A percentile compares a stretch with the other conserved stretches of the same genome.
Evolutionary conservation across 139 green algal genomes (phyloP).

Genomic region (Nannochloris sp.): DNA sequence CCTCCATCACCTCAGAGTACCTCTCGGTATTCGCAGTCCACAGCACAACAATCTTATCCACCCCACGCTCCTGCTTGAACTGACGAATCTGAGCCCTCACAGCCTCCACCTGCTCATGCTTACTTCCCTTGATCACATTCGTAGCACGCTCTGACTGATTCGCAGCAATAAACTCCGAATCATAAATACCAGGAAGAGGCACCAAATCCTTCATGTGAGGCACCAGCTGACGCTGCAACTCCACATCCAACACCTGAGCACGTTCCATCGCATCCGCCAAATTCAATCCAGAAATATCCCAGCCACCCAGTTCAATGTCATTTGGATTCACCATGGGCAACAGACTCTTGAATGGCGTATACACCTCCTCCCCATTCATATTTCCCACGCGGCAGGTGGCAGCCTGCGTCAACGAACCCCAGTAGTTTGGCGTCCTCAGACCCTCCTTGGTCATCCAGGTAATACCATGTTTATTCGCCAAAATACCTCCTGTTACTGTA

Average conservation of each 20-base stretch:
- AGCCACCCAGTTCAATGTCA: slow-evolving; percentile 93
- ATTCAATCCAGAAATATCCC: slow-evolving; percentile 93
- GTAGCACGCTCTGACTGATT: slow-evolving; percentile 90
- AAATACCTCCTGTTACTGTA: slow-evolving; percentile 88
- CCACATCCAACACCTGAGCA: slow-evolving; percentile 84
- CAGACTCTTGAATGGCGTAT: slow-evolving; percentile 83
- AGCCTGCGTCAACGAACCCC: slow-evolving; percentile 88
- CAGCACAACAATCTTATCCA: slow-evolving; percentile 86
- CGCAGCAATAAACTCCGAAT: slow-evolving; percentile 92
- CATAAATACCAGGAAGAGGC: slow-evolving; percentile 93
- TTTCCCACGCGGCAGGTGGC: slow-evolving; percentile 89
- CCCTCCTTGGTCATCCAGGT: slow-evolving; percentile 99
- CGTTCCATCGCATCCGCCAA: slow-evolving; percentile 92
- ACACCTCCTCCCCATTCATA: slow-evolving; percentile 90
- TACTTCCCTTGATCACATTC: slow-evolving; percentile 90
- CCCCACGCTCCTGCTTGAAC: slow-evolving; percentile 60
- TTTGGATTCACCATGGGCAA: slow-evolving; percentile 92
- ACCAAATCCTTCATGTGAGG: slow-evolving; percentile 88
- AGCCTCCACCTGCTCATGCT: slow-evolving; percentile 69
- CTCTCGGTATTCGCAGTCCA: slow-evolving; percentile 99
- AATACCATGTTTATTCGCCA: slow-evolving; percentile 94
- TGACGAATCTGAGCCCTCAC: slow-evolving; percentile 82
- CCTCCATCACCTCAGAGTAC: slow-evolving; percentile 76
- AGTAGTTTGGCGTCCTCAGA: slow-evolving; percentile 95
- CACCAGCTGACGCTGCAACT: slow-evolving; percentile 93